These are phyloP conservation scores for Termitomyces titanicus DNA, from an alignment of 768 basidiomycete genomes.

Conservation along the genomic window DNA sequence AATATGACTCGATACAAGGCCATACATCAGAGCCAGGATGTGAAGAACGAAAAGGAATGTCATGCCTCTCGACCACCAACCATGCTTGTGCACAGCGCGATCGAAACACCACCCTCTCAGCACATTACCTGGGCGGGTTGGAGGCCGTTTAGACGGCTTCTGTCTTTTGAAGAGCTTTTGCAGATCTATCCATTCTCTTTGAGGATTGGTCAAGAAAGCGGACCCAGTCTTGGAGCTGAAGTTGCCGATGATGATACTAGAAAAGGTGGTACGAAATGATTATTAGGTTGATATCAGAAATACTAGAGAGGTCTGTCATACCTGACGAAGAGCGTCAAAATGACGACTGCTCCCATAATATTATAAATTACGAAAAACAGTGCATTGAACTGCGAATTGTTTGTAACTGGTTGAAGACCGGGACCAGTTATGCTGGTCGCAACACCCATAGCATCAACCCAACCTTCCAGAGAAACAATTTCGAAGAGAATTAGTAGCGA, in stretches of 20 bases:
- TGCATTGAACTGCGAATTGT: conserved; percentile 77
- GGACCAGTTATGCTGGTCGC: conserved; percentile 74
- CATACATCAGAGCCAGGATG: conserved; percentile 79
- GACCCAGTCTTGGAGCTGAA: conserved; percentile 85
- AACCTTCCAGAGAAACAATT: conserved; percentile 93
- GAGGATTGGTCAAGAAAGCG: conserved; percentile 81
- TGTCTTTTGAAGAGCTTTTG: conserved; percentile 86
- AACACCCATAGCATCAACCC: conserved; percentile 89
- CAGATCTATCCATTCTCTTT: conserved; percentile 92
- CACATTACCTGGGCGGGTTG: conserved; percentile 44
- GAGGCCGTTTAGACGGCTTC: conserved; percentile 80
- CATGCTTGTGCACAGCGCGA: conserved; percentile 86
- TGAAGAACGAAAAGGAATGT: conserved; percentile 78
- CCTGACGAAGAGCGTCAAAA: conserved; percentile 90
- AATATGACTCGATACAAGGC: conserved; percentile 1
- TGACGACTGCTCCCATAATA: conserved; percentile 84
- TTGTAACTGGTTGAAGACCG: conserved; percentile 65
- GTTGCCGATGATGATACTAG: conserved; percentile 92
- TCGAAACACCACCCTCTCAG: conserved; percentile 88
- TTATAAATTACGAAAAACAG: conserved; percentile 93
- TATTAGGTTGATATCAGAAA: not conserved
- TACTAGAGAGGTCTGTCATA: conserved; percentile 27
- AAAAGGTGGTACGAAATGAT: conserved; percentile 14
- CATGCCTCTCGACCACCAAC: conserved; percentile 86
- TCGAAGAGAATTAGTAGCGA: conserved; percentile 92